Conservation (phyloP, 1,139 yeast species). For the Eremothecium gossypii region DNA sequence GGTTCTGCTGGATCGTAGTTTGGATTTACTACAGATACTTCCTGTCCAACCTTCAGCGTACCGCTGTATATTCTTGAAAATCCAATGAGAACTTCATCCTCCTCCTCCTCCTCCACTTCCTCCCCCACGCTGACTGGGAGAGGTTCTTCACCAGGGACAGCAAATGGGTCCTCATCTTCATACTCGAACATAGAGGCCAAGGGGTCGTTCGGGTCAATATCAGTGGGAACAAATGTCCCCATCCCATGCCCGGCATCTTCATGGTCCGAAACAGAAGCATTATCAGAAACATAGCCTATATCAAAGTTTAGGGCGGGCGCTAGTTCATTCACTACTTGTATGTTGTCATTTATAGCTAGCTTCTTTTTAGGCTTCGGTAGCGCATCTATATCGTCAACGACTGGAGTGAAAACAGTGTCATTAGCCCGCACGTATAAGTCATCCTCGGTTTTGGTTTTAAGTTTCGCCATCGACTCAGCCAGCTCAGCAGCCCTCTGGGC, state of each 20-base stretch:
- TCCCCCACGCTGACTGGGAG: conserved; percentile 30
- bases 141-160: conserved; percentile 7
- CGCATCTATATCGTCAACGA: conserved; percentile 12
- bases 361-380: conserved; percentile 1
- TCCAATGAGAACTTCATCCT: conserved; percentile 64
- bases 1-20: conserved; percentile 71
- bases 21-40: conserved; percentile 71
- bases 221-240: conserved; percentile 22
- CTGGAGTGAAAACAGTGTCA: conserved; percentile 25
- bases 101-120: conserved; percentile 39
- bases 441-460: conserved; percentile 13
- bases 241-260: conserved; percentile 10
- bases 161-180: conserved; percentile 27
- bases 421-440: conserved; percentile 22
- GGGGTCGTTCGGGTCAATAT: conserved; percentile 29
- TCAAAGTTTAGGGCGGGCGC: conserved; percentile 22
- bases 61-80: conserved; percentile 90
- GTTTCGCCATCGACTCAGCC: conserved; percentile 34
- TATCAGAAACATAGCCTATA: conserved; percentile 15
- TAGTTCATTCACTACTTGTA: conserved; percentile 19
- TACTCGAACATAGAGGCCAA: conserved; percentile 29
- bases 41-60: conserved; percentile 63
- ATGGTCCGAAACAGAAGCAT: conserved; percentile 12
- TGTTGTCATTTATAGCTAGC: conserved; percentile 9
- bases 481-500: conserved; percentile 49